Evolutionary conservation across 2,329 filamentous ascomycete genomes (phyloP), one percentile per base, ranked within the genome.

Genomic region (Parafenestella ontariensis): DNA sequence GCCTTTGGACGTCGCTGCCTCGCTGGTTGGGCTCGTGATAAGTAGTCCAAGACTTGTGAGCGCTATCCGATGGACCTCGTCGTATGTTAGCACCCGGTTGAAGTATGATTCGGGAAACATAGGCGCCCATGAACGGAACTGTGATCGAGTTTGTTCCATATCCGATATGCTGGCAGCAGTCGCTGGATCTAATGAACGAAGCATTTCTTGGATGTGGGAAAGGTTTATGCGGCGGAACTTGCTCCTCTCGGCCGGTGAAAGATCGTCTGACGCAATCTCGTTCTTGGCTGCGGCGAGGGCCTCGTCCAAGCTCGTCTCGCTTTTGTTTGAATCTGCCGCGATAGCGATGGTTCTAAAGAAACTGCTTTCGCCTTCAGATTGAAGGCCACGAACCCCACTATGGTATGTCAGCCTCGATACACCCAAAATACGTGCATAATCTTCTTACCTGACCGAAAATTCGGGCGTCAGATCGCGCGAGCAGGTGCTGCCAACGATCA

Each of bases 401-500:
- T 11, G 29, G 13, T 10, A 8, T 39, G 49, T 64, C 47, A 64
- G 61, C 21, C 36, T 31, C 18, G 26, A 20, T 42, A 29, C 15
- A 20, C 23, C 9, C 6, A 10, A 23, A 2, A 26, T 21, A 13
- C 5, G 2, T 28, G 10, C 17, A 43, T 26, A 6, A 18, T 28
- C 6, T 37, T 28, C 53, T 18, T 55, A 62, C 61, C 49, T 76
- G 58, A 76, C 76, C 3, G 78, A 78, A 5, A 78, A 49, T 41
- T 77, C 69, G 52, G 78, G 76, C 4, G 75, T 70, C 20, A 80
- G 73, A 15, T 83, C 80, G 17, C 83, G 81, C 1, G 81, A 82
- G 21, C 87, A 73, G 7, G 89, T 89, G 5, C 90, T 92, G n/a
- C 93, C 95, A 28, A 98, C 77, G 17, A 97, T 82, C 50, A 93